Base-by-base conservation (phyloP, 345 rosid genomes). In the Citrus hindsii region DNA sequence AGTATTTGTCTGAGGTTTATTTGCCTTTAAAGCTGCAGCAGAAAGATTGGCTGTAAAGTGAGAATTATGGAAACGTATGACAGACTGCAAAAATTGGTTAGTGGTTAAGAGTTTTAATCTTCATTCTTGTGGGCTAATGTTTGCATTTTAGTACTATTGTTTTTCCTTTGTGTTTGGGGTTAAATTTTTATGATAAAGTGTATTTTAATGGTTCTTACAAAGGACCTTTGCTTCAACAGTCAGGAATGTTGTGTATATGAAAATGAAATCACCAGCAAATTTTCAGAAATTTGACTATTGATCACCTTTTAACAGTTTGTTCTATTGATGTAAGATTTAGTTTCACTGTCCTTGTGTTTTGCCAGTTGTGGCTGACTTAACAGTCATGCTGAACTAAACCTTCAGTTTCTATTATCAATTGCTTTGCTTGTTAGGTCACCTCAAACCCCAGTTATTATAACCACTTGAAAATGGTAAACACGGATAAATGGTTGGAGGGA, bases 21-120 rank as follows among this genome's bases (percentile, higher is more conserved):
- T 82, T 96, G 88, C 98, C 99, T 13, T 77, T 96, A 84, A 96
- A 96, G 86, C 85, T 94, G 92, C 99, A 94, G 91, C 98, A 96
- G 90, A 91, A 90, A 81, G 98, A 95, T 79, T 93, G 99, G 98
- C 91, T 94, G 38, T 96, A 86, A 86, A 92, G 74, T 28, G 51
- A 37, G 63, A 13, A 69, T 37, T 69, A 33, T 9, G 33, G 16
- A 25, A 3, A 8, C 1, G 0, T 6, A 61, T 5, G 58, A 19
- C 58, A 53, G 7, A 60, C 40, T 65, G 16, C 56, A 51, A 18
- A 42, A 51, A 28, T 28, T 71, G 40, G 33, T 51, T 30, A 22
- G 40, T 62, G 56, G 21, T 56, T 72, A 37, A 42, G 32, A 24
- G 75, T 28, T 40, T 28, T 61, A 33, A 70, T 77, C 22, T 80